A percentile compares a stretch with the other conserved stretches of the same genome.
Conservation (phyloP, 2,329 filamentous ascomycete species). For the Neopestalotiopsis sp. region DNA sequence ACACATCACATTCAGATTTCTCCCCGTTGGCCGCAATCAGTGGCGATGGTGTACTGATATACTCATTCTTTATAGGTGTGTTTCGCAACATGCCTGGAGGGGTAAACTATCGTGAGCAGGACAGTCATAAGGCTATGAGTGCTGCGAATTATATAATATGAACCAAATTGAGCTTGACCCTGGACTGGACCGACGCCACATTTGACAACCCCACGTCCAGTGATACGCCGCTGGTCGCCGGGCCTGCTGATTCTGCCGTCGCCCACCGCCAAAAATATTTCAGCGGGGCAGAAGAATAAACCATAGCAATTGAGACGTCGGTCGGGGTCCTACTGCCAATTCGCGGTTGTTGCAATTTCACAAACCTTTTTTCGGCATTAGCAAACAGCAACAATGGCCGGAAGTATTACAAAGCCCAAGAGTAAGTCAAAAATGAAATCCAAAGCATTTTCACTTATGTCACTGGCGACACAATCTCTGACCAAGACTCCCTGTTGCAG, state of each 20-base stretch:
- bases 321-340: background rate
- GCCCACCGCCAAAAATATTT: constrained; percentile 18
- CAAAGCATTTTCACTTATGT: background rate
- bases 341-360: background rate
- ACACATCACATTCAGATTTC: background rate
- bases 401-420: constrained; percentile 36
- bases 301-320: constrained; percentile 5
- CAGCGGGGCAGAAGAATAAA: constrained; percentile 10
- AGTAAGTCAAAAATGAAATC: constrained; percentile 30
- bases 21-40: background rate
- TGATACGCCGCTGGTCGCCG: no score
- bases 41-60: background rate
- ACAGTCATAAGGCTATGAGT: background rate
- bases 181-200: background rate
- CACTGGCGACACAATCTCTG: background rate
- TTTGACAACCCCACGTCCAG: background rate
- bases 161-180: background rate
- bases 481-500: constrained; percentile 49
- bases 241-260: constrained; percentile 8
- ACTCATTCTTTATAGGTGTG: background rate
- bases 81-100: background rate
- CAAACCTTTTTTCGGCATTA: background rate
- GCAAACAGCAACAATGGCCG: constrained; percentile 30
- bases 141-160: background rate
- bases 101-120: background rate